A percentile compares a stretch with the other conserved stretches of the same genome.
Conservation (phyloP, 768 basidiomycete species). For the Kwoniella dejecticola region DNA sequence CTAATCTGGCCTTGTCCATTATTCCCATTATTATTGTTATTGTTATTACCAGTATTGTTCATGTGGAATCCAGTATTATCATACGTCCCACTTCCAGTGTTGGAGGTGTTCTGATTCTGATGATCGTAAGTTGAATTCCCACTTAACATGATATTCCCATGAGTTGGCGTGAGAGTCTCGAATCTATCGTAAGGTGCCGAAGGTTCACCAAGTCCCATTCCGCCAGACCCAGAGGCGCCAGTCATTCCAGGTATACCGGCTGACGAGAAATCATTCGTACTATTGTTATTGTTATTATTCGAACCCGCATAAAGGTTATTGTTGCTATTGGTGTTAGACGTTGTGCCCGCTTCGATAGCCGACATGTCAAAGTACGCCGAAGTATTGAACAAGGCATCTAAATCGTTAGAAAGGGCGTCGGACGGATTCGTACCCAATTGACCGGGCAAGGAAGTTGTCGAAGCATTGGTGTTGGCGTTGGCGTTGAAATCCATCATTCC, state of each 20-base stretch:
- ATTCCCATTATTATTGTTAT: conserved; percentile 2
- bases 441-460: conserved; percentile 8
- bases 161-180: conserved; percentile 38
- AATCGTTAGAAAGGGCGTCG: conserved; percentile 27
- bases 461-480: conserved; percentile 11
- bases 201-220: conserved; percentile 32
- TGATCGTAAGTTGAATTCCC: background rate
- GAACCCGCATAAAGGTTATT: no score
- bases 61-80: no score
- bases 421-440: background rate
- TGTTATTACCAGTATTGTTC: conserved; percentile 5
- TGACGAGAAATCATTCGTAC: background rate
- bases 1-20: background rate
- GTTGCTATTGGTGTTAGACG: conserved; percentile 5
- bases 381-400: conserved; percentile 54
- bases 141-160: conserved; percentile 28
- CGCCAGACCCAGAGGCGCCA: no score
- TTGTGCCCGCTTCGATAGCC: conserved; percentile 40
- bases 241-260: background rate
- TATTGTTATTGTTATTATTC: conserved; percentile 11
- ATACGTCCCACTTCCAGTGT: background rate
- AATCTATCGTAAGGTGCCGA: conserved; percentile 42
- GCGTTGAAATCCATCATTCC: conserved; percentile 26
- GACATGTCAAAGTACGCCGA: conserved; percentile 53
- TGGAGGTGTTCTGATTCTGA: background rate